Conservation (phyloP, 192 early-diverging fungal genomes). For the Coemansia sp. region DNA sequence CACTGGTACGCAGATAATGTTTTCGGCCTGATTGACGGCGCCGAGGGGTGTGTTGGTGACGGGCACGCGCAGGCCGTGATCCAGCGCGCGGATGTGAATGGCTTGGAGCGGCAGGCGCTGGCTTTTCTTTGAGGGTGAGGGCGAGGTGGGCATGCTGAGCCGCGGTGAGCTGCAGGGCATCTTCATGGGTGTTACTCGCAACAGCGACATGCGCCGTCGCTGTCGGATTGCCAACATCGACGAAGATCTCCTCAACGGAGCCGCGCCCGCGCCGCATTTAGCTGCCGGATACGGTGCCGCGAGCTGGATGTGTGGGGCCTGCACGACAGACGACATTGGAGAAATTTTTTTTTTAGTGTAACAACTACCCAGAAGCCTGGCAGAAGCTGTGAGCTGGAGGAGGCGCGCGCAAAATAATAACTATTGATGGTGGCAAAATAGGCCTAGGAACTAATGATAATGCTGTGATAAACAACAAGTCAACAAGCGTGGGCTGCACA, state of each 20-base stretch:
- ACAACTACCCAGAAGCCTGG: slow-evolving; percentile 1
- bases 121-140: slow-evolving; percentile 21
- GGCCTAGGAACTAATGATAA: slow-evolving; percentile 5
- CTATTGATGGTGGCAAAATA: slow-evolving; percentile 9
- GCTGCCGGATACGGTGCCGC: neutral
- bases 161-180: slow-evolving; percentile 2
- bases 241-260: slow-evolving; percentile 9
- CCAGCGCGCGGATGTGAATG: slow-evolving; percentile 45
- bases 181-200: slow-evolving; percentile 23
- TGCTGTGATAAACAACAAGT: neutral
- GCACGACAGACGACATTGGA: slow-evolving; percentile 7
- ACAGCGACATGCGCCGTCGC: slow-evolving; percentile 16
- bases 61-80: slow-evolving; percentile 47
- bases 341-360: neutral
- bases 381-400: neutral
- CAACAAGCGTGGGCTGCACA: too few relatives aligned
- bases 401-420: neutral
- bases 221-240: slow-evolving; percentile 15
- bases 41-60: slow-evolving; percentile 46
- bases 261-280: slow-evolving; percentile 6
- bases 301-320: neutral
- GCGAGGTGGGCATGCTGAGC: slow-evolving; percentile 7
- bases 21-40: slow-evolving; percentile 24
- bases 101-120: slow-evolving; percentile 33
- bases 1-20: slow-evolving; percentile 20